These are phyloP conservation scores for Thraustochytrium striatum DNA, from an alignment of 352 stramenopile species.

Conservation along the genomic window DNA sequence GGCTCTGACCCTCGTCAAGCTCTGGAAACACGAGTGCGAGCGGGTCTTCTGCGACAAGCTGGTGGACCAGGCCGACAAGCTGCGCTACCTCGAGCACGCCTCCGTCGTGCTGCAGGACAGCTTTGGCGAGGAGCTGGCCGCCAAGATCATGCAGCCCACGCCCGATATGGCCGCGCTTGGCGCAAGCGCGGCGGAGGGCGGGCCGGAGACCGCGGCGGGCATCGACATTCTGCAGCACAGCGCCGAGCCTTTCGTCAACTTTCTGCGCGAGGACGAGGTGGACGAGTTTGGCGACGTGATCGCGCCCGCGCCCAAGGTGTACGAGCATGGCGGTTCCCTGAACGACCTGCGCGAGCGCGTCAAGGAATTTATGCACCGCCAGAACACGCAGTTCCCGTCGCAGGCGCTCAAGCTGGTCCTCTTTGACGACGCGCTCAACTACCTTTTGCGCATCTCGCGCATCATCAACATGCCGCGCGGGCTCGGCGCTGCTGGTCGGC, in stretches of 20 bases:
- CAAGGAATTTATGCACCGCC: slow-evolving; percentile 90
- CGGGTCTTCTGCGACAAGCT: slow-evolving; percentile 97
- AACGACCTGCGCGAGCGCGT: slow-evolving; percentile 83
- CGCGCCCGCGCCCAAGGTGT: slow-evolving; percentile 91
- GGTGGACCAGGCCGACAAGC: slow-evolving; percentile 67
- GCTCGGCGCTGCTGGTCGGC: slow-evolving; percentile 89
- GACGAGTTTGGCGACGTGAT: slow-evolving; percentile 87
- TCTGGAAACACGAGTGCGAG: slow-evolving; percentile 97
- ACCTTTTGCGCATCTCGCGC: slow-evolving; percentile 91
- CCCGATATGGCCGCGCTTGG: slow-evolving; percentile 17
- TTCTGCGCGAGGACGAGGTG: slow-evolving; percentile 91
- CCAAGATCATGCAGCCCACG: slow-evolving; percentile 42
- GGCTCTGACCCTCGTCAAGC: slow-evolving; percentile 80
- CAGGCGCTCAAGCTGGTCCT: slow-evolving; percentile 94
- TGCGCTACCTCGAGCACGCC: slow-evolving; percentile 74
- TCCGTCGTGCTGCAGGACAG: slow-evolving; percentile 70
- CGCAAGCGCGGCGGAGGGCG: neutral
- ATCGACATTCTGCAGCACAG: slow-evolving; percentile 19
- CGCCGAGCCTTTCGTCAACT: slow-evolving; percentile 91
- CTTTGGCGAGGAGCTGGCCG: slow-evolving; percentile 79
- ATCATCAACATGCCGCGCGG: slow-evolving; percentile 93
- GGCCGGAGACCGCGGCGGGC: neutral
- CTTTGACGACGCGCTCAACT: slow-evolving; percentile 94
- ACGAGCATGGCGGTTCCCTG: slow-evolving; percentile 88
- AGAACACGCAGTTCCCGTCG: slow-evolving; percentile 93